phyloP scores from a whole-genome alignment of 805 yeast genomes.

The Sugiyamaella chiloensis region DNA sequence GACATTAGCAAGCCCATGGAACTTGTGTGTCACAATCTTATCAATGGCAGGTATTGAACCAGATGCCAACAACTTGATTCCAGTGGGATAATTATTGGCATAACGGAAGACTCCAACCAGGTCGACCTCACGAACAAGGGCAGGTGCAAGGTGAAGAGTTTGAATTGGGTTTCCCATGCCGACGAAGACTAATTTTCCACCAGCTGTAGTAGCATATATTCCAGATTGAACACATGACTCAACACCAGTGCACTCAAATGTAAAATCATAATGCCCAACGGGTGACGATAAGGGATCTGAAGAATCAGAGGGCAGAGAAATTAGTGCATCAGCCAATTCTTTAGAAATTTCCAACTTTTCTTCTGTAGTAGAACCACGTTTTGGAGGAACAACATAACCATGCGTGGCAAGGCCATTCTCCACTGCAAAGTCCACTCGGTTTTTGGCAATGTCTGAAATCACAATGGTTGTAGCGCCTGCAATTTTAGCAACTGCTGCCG shows the following conservation, averaged over 20 bases:
- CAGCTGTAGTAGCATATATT: conserved; percentile 56
- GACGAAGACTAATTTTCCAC: conserved; percentile 77
- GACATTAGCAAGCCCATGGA: conserved; percentile 30
- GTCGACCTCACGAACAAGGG: conserved; percentile 32
- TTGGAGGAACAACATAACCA: conserved; percentile 26
- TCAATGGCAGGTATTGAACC: conserved; percentile 26
- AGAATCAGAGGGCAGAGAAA: conserved; percentile 21
- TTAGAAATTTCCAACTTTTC: conserved; percentile 64
- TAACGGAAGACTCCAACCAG: conserved; percentile 34
- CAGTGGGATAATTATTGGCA: conserved; percentile 31
- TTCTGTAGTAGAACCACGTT: conserved; percentile 37
- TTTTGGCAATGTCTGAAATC: conserved; percentile 58
- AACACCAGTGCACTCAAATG: conserved; percentile 83
- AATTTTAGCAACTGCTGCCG: conserved; percentile 74
- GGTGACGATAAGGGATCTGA: conserved; percentile 27
- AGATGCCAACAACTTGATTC: conserved; percentile 25
- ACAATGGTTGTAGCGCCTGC: conserved; percentile 59
- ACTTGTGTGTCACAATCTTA: conserved; percentile 30
- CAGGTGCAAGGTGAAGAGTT: conserved; percentile 33
- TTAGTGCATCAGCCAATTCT: conserved; percentile 25
- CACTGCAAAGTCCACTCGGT: conserved; percentile 34
- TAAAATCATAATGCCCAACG: conserved; percentile 35
- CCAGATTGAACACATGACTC: conserved; percentile 71
- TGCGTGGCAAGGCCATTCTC: conserved; percentile 32
- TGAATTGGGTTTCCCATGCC: conserved; percentile 68